Conservation (phyloP, 352 stramenopile species). For the Globisporangium camurandrum region DNA sequence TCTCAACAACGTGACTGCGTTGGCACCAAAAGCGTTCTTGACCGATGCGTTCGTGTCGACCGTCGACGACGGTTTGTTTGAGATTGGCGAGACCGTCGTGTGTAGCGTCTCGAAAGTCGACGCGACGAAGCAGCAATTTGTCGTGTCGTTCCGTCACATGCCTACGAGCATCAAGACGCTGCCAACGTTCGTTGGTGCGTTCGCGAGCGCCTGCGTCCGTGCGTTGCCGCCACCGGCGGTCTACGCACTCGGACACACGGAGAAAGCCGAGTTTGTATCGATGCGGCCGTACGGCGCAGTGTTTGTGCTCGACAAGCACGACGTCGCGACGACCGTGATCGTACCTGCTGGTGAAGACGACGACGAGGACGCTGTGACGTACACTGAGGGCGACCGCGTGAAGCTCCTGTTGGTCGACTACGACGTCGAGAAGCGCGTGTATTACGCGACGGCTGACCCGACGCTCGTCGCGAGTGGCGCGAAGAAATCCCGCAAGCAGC, state of each 20-base stretch:
- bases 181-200: conserved; percentile 48
- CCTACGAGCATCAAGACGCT: conserved; percentile 28
- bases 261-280: conserved; percentile 80
- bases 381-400: conserved; percentile 52
- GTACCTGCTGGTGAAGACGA: too few species aligned
- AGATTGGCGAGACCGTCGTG: conserved; percentile 82
- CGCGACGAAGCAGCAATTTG: conserved; percentile 68
- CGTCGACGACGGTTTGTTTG: conserved; percentile 68
- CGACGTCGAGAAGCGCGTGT: conserved; percentile 83
- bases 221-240: too few species aligned
- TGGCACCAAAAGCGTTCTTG: conserved; percentile 74
- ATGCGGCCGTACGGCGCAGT: conserved; percentile 81
- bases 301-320: conserved; percentile 65
- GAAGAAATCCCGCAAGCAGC: conserved; percentile 68
- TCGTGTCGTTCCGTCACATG: conserved; percentile 61
- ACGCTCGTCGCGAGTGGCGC: conserved; percentile 47
- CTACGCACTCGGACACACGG: conserved; percentile 52
- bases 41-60: conserved; percentile 66
- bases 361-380: conserved; percentile 24
- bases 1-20: conserved; percentile 77
- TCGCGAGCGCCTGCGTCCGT: conserved; percentile 48
- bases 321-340: conserved; percentile 59
- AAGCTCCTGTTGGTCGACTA: conserved; percentile 82
- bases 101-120: conserved; percentile 76
- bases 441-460: conserved; percentile 41